phyloP scores from a whole-genome alignment of 495 filamentous ascomycete genomes.

The Podospora conica region DNA sequence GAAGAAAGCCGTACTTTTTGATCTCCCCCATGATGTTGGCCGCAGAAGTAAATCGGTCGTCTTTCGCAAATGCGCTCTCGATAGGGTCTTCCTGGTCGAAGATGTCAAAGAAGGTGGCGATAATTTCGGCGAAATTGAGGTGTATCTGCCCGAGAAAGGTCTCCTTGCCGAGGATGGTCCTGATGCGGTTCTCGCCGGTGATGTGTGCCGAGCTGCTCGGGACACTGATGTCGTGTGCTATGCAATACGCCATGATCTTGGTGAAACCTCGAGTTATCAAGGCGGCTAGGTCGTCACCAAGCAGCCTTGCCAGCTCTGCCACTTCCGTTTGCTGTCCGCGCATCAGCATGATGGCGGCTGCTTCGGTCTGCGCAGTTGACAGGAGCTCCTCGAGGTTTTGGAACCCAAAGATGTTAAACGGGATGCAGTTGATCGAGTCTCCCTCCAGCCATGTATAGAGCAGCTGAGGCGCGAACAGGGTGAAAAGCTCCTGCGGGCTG shows the following conservation, averaged over 20 bases:
- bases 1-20: conserved; percentile 54
- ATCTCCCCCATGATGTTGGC: conserved; percentile 61
- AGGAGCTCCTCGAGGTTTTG: conserved; percentile 61
- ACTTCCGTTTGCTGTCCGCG: conserved; percentile 61
- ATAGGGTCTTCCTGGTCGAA: conserved; percentile 62
- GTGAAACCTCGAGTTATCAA: conserved; percentile 65
- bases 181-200: conserved; percentile 61
- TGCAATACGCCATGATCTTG: conserved; percentile 76
- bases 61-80: conserved; percentile 65
- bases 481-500: conserved; percentile 64
- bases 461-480: conserved; percentile 86
- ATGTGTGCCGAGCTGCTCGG: conserved; percentile 50
- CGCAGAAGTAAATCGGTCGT: conserved; percentile 51
- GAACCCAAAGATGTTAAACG: conserved; percentile 80
- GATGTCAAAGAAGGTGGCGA: conserved; percentile 70
- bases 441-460: conserved; percentile 82
- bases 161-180: conserved; percentile 62
- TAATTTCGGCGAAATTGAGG: conserved; percentile 65
- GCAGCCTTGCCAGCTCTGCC: conserved; percentile 47
- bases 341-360: conserved; percentile 79
- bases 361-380: conserved; percentile 67
- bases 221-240: conserved; percentile 68
- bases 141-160: conserved; percentile 54
- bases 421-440: conserved; percentile 59
- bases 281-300: conserved; percentile 49